A percentile compares a stretch with the other conserved stretches of the same genome.
Conservation (phyloP, 2,329 filamentous ascomycete genomes). For the Rugonectria rugulosa region DNA sequence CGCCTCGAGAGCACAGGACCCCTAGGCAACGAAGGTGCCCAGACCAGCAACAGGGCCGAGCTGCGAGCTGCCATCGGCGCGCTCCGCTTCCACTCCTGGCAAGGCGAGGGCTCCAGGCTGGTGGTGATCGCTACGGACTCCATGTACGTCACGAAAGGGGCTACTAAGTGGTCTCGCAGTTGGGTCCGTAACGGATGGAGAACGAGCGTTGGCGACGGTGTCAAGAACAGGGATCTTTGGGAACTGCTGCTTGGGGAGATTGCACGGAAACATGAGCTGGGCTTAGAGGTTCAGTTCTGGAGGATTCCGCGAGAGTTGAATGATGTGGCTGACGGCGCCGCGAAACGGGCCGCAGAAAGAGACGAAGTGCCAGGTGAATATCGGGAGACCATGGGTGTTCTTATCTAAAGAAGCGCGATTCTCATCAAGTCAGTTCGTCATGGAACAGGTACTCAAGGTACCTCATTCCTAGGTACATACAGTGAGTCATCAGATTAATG, state of each 20-base stretch:
- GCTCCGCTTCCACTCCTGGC: slow-evolving; percentile 29
- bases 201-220: slow-evolving; percentile 40
- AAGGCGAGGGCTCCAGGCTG: slow-evolving; percentile 37
- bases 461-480: too few relatives aligned
- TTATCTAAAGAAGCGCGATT: too few relatives aligned
- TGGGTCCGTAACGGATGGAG: slow-evolving; percentile 52
- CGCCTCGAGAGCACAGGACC: slow-evolving; percentile 54
- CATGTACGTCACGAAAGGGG: slow-evolving; percentile 18
- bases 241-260: slow-evolving; percentile 52
- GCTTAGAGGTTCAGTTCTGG: slow-evolving; percentile 55
- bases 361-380: too few relatives aligned
- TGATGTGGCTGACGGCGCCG: slow-evolving; percentile 48
- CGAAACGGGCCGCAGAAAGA: slow-evolving; percentile 43
- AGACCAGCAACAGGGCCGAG: slow-evolving; percentile 54
- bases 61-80: slow-evolving; percentile 21
- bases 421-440: too few relatives aligned
- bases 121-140: slow-evolving; percentile 50
- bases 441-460: too few relatives aligned
- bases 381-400: too few relatives aligned
- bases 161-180: slow-evolving; percentile 9
- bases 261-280: slow-evolving; percentile 39
- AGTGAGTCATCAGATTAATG: too few relatives aligned
- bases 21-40: slow-evolving; percentile 43
- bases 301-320: slow-evolving; percentile 55
- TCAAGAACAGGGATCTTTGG: slow-evolving; percentile 63